These are phyloP conservation scores for Laetiporus sulphureus DNA, from an alignment of 1,284 basidiomycete species.

Conservation along the genomic window DNA sequence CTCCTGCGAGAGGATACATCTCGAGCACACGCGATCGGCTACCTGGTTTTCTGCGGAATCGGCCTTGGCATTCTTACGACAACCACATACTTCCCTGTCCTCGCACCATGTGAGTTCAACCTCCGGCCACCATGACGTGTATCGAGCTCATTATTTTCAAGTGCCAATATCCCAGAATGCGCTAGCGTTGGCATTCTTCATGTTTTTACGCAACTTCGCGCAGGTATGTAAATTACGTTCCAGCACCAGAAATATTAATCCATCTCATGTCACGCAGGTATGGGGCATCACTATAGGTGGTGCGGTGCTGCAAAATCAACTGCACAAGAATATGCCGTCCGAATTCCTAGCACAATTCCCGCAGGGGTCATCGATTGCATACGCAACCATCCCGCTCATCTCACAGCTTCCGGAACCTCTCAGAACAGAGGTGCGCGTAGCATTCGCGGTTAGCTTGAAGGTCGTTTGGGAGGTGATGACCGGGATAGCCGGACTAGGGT, in stretches of 20 bases:
- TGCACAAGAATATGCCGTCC: constrained; percentile 18
- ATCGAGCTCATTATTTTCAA: neutral
- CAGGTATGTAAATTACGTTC: constrained; percentile 13
- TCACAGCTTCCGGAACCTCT: constrained; percentile 17
- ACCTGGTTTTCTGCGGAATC: constrained; percentile 26
- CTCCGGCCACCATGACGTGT: neutral
- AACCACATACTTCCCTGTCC: constrained; percentile 24
- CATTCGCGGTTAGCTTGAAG: constrained; percentile 23
- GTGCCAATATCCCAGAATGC: constrained; percentile 26
- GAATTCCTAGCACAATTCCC: constrained; percentile 19
- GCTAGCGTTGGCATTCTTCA: constrained; percentile 29
- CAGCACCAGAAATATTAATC: neutral
- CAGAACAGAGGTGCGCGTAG: constrained; percentile 19
- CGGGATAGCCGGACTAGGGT: constrained; percentile 20
- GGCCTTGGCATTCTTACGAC: constrained; percentile 17
- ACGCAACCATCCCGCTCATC: constrained; percentile 25
- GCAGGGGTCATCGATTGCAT: constrained; percentile 18
- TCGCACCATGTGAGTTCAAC: constrained; percentile 20
- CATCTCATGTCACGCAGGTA: constrained; percentile 16
- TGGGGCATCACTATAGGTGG: constrained; percentile 28
- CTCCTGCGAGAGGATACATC: constrained; percentile 28
- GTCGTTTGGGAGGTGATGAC: constrained; percentile 25
- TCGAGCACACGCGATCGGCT: constrained; percentile 24
- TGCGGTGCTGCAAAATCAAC: constrained; percentile 26
- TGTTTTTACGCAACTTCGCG: constrained; percentile 28